These are phyloP conservation scores for Clonostachys rosea DNA, from an alignment of 2,329 filamentous ascomycete genomes.

Conservation along the genomic window DNA sequence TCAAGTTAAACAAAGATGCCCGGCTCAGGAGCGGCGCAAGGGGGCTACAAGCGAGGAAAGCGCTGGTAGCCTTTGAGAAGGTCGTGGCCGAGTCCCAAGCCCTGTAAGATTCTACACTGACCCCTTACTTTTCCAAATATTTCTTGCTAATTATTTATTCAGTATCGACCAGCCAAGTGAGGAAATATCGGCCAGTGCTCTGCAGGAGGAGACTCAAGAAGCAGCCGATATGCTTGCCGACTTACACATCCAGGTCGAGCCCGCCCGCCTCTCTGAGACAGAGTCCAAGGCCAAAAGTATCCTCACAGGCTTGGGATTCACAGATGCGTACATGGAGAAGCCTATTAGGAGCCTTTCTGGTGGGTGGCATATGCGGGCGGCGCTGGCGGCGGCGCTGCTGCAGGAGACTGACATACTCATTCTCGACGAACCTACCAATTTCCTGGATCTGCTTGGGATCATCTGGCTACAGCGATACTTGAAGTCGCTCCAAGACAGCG, in stretches of 20 bases:
- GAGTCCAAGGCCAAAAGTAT: conserved; percentile 63
- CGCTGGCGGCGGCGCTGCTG: conserved; percentile 61
- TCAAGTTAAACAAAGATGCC: conserved; percentile 69
- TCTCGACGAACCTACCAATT: conserved; percentile 85
- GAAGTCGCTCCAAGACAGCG: conserved; percentile 43
- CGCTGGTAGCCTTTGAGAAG: conserved; percentile 64
- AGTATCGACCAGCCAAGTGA: conserved; percentile 47
- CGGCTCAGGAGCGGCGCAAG: conserved; percentile 69
- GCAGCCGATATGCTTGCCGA: conserved; percentile 66
- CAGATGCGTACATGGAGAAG: conserved; percentile 53
- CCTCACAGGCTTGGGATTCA: conserved; percentile 68
- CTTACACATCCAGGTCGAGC: conserved; percentile 64
- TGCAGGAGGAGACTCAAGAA: conserved; percentile 63
- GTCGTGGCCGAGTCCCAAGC: conserved; percentile 52
- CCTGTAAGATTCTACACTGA: conserved; percentile 31
- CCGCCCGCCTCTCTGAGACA: conserved; percentile 56
- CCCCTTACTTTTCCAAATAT: neutral
- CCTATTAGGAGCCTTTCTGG: conserved; percentile 66
- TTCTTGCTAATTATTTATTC: neutral
- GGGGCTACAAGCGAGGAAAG: conserved; percentile 72
- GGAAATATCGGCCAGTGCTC: conserved; percentile 47
- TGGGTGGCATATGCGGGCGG: conserved; percentile 69
- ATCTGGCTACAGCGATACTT: conserved; percentile 80
- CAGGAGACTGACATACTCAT: conserved; percentile 75
- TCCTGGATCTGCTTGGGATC: conserved; percentile 76